phyloP scores from a whole-genome alignment of 176 grass and related monocot genomes.

The Puccinellia tenuiflora region DNA sequence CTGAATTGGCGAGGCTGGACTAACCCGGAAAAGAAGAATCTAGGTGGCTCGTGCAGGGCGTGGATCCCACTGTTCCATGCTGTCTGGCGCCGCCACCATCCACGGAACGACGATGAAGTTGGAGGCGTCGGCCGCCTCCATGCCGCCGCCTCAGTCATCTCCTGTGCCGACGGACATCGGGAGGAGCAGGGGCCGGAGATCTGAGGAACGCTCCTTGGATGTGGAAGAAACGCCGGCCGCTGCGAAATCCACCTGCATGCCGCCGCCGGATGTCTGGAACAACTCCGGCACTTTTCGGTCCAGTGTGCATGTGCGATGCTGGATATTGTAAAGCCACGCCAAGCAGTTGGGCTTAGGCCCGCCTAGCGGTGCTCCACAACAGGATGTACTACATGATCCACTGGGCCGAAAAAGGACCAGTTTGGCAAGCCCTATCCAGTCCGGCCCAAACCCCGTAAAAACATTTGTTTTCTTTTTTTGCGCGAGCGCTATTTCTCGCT shows the following conservation, averaged over 20 bases:
- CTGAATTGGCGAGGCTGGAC: not conserved
- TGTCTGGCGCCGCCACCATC: not conserved
- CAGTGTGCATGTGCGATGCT: not conserved
- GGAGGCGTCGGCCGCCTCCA: not conserved
- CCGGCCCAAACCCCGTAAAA: no score
- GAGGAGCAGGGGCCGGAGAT: not conserved
- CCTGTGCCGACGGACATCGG: not conserved
- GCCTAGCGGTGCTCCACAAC: not conserved
- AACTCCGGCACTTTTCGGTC: no score
- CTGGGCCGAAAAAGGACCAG: not conserved
- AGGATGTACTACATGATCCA: not conserved
- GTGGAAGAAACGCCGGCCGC: not conserved
- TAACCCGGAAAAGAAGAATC: not conserved
- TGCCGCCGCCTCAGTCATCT: not conserved
- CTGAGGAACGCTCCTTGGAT: not conserved
- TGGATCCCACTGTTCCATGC: not conserved
- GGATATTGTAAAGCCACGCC: not conserved
- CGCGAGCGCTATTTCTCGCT: no score
- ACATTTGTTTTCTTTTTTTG: no score
- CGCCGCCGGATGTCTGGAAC: no score
- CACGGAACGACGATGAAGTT: not conserved
- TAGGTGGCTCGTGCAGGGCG: not conserved
- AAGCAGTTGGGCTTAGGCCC: not conserved
- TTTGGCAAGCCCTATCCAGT: not conserved
- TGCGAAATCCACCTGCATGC: no score